Percentiles rank a stretch among this genome's conserved stretches.
Evolutionary conservation across 208 protist genomes (phyloP).

Genomic region (Crithidia mellificae): DNA sequence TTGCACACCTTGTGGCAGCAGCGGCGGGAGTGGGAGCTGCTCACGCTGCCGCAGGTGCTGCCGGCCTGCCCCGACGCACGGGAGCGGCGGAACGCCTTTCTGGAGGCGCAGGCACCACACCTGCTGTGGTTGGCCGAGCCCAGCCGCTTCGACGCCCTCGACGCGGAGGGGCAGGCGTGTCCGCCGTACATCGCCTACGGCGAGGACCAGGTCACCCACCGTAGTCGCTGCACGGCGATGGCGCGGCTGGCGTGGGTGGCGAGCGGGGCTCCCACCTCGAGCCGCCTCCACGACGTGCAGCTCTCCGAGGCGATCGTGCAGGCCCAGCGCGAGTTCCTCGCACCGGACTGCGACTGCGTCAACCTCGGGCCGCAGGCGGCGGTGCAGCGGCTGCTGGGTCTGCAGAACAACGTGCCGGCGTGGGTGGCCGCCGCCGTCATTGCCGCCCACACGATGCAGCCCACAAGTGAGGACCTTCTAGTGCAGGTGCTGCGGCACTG

Average conservation of each 20-base stretch:
- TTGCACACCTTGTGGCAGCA: slow-evolving; percentile 48
- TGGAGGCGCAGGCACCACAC: slow-evolving; percentile 66
- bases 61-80: slow-evolving; percentile 27
- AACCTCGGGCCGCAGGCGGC: slow-evolving; percentile 55
- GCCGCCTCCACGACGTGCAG: slow-evolving; percentile 40
- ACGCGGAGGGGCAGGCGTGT: slow-evolving; percentile 39
- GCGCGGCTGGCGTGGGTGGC: slow-evolving; percentile 63
- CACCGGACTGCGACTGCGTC: slow-evolving; percentile 33
- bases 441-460: slow-evolving; percentile 35
- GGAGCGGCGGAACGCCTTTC: slow-evolving; percentile 51
- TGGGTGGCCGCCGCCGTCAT: slow-evolving; percentile 69
- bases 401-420: slow-evolving; percentile 44
- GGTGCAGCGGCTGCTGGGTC: slow-evolving; percentile 60
- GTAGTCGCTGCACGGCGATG: slow-evolving; percentile 59
- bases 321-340: slow-evolving; percentile 54
- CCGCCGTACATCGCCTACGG: slow-evolving; percentile 54
- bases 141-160: slow-evolving; percentile 54
- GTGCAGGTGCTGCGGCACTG: slow-evolving; percentile 72
- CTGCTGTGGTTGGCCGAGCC: slow-evolving; percentile 75
- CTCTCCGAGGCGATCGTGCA: slow-evolving; percentile 46
- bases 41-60: slow-evolving; percentile 66
- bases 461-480: slow-evolving; percentile 55
- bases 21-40: slow-evolving; percentile 77
- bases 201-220: slow-evolving; percentile 48
- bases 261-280: slow-evolving; percentile 33